phyloP scores from a whole-genome alignment of 306 rosid species.

The Quercus agrifolia region DNA sequence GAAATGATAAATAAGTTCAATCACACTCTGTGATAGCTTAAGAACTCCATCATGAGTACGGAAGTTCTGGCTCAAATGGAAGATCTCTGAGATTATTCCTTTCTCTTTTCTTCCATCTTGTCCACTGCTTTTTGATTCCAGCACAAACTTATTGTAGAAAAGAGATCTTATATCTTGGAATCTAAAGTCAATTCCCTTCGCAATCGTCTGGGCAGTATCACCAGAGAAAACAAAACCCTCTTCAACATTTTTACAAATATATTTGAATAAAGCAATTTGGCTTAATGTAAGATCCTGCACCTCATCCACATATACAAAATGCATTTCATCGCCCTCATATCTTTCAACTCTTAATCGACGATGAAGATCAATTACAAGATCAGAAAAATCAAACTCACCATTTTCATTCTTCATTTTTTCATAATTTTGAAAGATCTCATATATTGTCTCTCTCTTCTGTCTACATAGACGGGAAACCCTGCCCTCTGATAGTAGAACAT shows the following conservation, averaged over 20 bases:
- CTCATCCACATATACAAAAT: slow-evolving; percentile 74
- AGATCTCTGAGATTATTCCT: slow-evolving; percentile 43
- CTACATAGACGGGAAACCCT: slow-evolving; percentile 42
- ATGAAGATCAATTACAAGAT: slow-evolving; percentile 67
- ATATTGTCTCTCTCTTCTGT: slow-evolving; percentile 45
- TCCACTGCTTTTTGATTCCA: slow-evolving; percentile 26
- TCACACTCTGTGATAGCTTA: slow-evolving; percentile 61
- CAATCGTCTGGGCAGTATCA: slow-evolving; percentile 80
- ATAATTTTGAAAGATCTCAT: slow-evolving; percentile 53
- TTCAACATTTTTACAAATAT: slow-evolving; percentile 63
- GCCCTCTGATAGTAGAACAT: slow-evolving; percentile 38
- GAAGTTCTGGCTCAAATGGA: slow-evolving; percentile 55
- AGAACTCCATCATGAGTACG: slow-evolving; percentile 76
- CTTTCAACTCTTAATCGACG: slow-evolving; percentile 35
- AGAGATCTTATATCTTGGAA: slow-evolving; percentile 63
- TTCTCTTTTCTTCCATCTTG: slow-evolving; percentile 34
- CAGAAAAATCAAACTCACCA: slow-evolving; percentile 74
- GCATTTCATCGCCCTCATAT: slow-evolving; percentile 49
- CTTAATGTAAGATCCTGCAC: slow-evolving; percentile 80
- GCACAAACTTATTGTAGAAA: slow-evolving; percentile 57
- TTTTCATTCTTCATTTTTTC: slow-evolving; percentile 60
- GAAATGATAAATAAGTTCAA: slow-evolving; percentile 60
- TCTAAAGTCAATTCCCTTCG: slow-evolving; percentile 77
- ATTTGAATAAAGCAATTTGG: slow-evolving; percentile 68
- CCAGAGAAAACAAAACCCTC: slow-evolving; percentile 87